Percentiles rank a stretch among this genome's conserved stretches.
Evolutionary conservation across 1,284 basidiomycete species (phyloP).

Genomic region (Heterobasidion irregulare): DNA sequence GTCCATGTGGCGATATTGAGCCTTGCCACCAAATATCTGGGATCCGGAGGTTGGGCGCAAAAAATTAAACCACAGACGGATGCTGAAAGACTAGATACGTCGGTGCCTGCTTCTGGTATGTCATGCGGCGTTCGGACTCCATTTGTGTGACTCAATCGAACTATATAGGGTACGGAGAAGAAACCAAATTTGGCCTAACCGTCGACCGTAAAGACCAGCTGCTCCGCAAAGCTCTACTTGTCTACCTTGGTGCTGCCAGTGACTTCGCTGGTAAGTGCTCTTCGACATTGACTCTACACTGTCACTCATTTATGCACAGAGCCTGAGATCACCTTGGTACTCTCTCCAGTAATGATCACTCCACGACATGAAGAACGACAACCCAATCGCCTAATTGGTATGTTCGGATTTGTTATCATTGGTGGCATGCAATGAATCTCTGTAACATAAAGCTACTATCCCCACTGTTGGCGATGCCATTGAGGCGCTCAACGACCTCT

Average conservation of each 20-base stretch:
- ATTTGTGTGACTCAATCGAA: background rate
- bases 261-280: constrained; percentile 49
- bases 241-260: constrained; percentile 61
- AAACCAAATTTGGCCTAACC: constrained; percentile 49
- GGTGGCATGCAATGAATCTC: background rate
- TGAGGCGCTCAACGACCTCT: constrained; percentile 57
- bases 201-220: constrained; percentile 45
- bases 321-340: constrained; percentile 55
- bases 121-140: constrained; percentile 5
- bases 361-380: constrained; percentile 37
- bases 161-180: constrained; percentile 36
- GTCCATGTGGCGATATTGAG: constrained; percentile 78
- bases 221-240: constrained; percentile 50
- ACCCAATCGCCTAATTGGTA: constrained; percentile 30
- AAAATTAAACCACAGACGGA: constrained; percentile 65
- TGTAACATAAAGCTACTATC: constrained; percentile 41
- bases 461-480: constrained; percentile 75
- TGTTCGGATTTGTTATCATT: constrained; percentile 10
- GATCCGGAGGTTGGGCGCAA: constrained; percentile 50
- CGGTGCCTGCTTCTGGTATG: constrained; percentile 45
- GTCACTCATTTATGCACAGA: constrained; percentile 26
- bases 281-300: background rate
- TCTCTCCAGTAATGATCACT: constrained; percentile 50
- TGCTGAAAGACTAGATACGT: constrained; percentile 52
- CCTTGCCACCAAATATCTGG: constrained; percentile 72